These are phyloP conservation scores for Exophiala viscosa DNA, from an alignment of 2,329 filamentous ascomycete species.

Conservation along the genomic window DNA sequence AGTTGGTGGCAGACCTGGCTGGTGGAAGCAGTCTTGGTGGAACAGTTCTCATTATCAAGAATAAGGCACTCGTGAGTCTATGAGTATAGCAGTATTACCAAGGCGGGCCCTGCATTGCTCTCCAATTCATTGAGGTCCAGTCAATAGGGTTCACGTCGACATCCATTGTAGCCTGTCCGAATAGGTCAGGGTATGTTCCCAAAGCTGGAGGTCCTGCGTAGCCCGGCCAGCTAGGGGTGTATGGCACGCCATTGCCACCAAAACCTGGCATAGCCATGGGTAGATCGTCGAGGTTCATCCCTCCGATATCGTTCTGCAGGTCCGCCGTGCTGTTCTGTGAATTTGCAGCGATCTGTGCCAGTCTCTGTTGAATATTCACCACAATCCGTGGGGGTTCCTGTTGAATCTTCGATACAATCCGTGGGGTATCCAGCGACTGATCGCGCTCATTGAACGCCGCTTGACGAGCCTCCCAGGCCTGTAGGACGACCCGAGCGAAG, in stretches of 20 bases:
- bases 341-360: constrained; percentile 16
- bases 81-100: neutral
- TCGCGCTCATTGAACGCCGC: constrained; percentile 6
- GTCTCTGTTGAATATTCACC: constrained; percentile 28
- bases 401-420: constrained; percentile 6
- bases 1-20: no score
- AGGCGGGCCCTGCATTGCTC: neutral
- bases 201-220: neutral
- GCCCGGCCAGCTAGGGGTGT: constrained; percentile 14
- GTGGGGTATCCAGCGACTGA: neutral
- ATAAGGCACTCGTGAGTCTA: no score
- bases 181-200: neutral
- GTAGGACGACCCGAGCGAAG: constrained; percentile 39
- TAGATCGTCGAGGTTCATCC: constrained; percentile 16
- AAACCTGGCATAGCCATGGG: constrained; percentile 14
- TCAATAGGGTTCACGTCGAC: constrained; percentile 22
- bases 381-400: constrained; percentile 32
- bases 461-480: constrained; percentile 40
- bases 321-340: constrained; percentile 4
- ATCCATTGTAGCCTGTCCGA: constrained; percentile 21
- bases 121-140: constrained; percentile 8
- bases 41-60: no score
- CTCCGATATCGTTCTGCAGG: constrained; percentile 2
- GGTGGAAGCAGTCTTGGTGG: no score
- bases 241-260: constrained; percentile 7